phyloP scores from a whole-genome alignment of 345 rosid species.

The Turnera subulata region DNA sequence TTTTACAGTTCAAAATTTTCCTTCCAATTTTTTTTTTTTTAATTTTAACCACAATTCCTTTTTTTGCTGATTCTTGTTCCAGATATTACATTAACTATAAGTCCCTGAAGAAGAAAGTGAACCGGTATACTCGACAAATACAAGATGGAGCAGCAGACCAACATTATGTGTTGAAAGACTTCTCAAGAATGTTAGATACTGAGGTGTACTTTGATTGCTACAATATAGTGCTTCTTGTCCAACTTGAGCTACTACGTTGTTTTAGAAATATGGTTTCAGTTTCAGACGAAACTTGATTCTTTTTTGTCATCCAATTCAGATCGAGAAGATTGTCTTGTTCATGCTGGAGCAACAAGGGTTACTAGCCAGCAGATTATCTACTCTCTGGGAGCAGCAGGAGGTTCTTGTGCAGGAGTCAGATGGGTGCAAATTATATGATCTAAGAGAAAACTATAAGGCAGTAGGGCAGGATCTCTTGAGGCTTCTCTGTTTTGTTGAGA shows the following conservation, averaged over 20 bases:
- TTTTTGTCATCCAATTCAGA: constrained; percentile 38
- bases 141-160: constrained; percentile 30
- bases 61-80: background rate
- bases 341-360: constrained; percentile 91
- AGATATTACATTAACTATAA: constrained; percentile 50
- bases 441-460: constrained; percentile 72
- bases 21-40: background rate
- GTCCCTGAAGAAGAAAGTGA: constrained; percentile 49
- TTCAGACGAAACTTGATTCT: too few species aligned
- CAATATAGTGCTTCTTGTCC: too few species aligned
- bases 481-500: constrained; percentile 79
- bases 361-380: constrained; percentile 59
- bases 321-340: constrained; percentile 86
- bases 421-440: constrained; percentile 47
- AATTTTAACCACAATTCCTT: background rate
- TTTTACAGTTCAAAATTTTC: background rate
- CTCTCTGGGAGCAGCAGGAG: constrained; percentile 61
- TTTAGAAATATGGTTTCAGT: too few species aligned
- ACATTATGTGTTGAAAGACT: constrained; percentile 39
- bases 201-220: constrained; percentile 21
- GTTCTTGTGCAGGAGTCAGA: constrained; percentile 58
- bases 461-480: constrained; percentile 71
- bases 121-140: constrained; percentile 35
- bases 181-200: constrained; percentile 41
- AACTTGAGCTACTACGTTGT: too few species aligned